Evolutionary conservation across 768 basidiomycete genomes (phyloP).

Genomic region (Cytidiella melzeri): DNA sequence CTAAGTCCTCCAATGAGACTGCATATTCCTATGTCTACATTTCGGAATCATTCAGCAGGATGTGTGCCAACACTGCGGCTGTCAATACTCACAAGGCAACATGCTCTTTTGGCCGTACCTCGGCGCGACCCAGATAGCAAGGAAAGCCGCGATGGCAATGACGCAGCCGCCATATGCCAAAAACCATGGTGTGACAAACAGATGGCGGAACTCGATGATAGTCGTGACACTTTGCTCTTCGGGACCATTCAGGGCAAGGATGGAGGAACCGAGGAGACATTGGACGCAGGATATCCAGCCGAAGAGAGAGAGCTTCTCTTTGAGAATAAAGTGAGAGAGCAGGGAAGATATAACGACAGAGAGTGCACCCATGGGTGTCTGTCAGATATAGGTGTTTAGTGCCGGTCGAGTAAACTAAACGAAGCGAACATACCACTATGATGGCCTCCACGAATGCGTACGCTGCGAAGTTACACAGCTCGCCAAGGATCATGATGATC

Average conservation of each 20-base stretch:
- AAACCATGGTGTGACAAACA: conserved; percentile 81
- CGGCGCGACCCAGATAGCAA: conserved; percentile 78
- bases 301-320: conserved; percentile 86
- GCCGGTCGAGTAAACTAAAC: background rate
- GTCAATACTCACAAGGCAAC: conserved; percentile 44
- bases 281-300: conserved; percentile 90
- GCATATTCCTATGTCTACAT: conserved; percentile 64
- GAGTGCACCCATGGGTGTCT: conserved; percentile 90
- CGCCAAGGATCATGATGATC: conserved; percentile 32
- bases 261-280: conserved; percentile 80
- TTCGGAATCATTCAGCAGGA: background rate
- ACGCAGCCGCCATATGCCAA: conserved; percentile 57
- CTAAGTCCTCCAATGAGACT: conserved; percentile 91
- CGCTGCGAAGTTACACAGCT: conserved; percentile 34
- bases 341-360: conserved; percentile 92
- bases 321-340: conserved; percentile 83
- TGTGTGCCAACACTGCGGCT: background rate
- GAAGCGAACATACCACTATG: conserved; percentile 55
- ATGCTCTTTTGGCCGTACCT: conserved; percentile 83
- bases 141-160: conserved; percentile 51
- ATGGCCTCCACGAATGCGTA: conserved; percentile 88
- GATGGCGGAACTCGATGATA: conserved; percentile 59
- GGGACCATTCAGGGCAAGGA: conserved; percentile 84
- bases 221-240: conserved; percentile 60
- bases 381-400: too few relatives aligned